These are phyloP conservation scores for Symbiodinium pilosum DNA, from an alignment of 73 alveolate genomes.

Conservation along the genomic window DNA sequence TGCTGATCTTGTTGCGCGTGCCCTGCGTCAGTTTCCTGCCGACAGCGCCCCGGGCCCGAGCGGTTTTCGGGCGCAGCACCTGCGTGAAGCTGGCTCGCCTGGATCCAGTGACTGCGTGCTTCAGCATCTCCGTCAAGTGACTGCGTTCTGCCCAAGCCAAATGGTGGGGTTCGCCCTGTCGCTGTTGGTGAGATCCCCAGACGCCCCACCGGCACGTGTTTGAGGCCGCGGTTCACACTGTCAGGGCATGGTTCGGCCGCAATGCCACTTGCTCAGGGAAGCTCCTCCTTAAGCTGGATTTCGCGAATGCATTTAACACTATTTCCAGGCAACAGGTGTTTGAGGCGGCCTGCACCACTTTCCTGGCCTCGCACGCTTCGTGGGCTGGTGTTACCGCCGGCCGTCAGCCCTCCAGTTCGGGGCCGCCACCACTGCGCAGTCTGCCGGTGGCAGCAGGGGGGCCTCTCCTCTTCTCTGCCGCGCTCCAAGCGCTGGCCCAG, in stretches of 20 bases:
- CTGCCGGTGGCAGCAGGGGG: not conserved
- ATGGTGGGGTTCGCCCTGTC: not conserved
- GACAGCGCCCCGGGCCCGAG: not conserved
- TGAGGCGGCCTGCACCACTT: not conserved
- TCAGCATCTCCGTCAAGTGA: not conserved
- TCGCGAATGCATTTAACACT: not conserved
- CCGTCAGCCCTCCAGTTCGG: not conserved
- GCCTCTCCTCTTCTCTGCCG: not conserved
- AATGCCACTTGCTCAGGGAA: not conserved
- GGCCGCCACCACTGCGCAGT: not conserved
- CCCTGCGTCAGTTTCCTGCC: not conserved
- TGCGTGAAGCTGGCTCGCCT: not conserved
- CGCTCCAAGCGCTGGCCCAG: not conserved
- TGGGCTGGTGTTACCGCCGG: not conserved
- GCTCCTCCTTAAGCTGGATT: not conserved
- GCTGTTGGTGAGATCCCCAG: not conserved
- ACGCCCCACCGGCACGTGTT: not conserved
- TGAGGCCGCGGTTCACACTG: not conserved
- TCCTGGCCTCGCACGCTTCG: not conserved
- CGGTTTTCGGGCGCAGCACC: not conserved
- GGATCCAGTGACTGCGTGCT: not conserved
- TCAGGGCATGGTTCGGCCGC: not conserved
- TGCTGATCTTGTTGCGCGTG: not conserved
- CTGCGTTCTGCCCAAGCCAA: not conserved
- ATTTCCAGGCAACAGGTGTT: not conserved